Conservation (phyloP, 225 moss, liverwort and hornwort species). For the Rhytidiadelphus loreus region DNA sequence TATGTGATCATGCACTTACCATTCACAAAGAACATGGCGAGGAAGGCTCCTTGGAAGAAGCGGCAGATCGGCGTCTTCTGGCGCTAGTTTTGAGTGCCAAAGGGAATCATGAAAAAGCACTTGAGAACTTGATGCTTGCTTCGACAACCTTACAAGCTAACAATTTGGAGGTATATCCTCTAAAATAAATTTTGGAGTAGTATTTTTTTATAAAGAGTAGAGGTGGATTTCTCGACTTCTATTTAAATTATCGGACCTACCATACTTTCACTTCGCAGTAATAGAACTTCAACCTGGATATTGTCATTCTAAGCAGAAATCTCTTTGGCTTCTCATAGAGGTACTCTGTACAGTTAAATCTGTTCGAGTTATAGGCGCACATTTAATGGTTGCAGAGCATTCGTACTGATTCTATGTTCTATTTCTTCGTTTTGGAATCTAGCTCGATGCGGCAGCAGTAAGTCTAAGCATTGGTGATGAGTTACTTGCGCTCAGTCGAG, state of each 20-base stretch:
- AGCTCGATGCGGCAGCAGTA: slow-evolving; percentile 86
- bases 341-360: neutral
- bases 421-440: slow-evolving; percentile 4
- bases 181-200: neutral
- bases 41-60: slow-evolving; percentile 74
- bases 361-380: neutral
- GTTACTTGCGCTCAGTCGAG: slow-evolving; percentile 65
- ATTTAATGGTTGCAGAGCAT: neutral
- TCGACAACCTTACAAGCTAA: slow-evolving; percentile 36
- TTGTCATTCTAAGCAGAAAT: neutral
- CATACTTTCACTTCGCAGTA: neutral
- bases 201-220: neutral
- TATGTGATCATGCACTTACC: slow-evolving; percentile 80
- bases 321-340: neutral
- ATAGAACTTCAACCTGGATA: neutral
- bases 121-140: slow-evolving; percentile 67
- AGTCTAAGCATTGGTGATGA: slow-evolving; percentile 79
- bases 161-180: slow-evolving; percentile 31
- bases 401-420: neutral
- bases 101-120: slow-evolving; percentile 70
- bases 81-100: slow-evolving; percentile 86
- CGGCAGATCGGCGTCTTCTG: slow-evolving; percentile 82
- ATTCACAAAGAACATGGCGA: slow-evolving; percentile 70
- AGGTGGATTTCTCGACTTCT: neutral
- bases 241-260: neutral